Conservation (phyloP, 148 eudicot species). For the Polygonum aviculare region DNA sequence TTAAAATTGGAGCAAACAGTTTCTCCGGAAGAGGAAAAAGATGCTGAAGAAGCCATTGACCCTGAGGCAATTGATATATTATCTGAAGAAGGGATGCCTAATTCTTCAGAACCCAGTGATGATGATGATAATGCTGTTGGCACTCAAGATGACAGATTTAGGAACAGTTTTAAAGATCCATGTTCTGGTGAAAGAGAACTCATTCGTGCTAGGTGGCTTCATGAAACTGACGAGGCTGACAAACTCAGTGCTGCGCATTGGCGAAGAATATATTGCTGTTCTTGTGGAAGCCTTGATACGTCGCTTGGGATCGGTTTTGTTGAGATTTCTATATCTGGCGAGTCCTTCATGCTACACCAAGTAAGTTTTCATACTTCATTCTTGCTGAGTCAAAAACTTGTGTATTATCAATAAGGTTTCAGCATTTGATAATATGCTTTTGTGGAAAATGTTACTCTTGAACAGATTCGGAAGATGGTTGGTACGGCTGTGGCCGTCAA, state of each 20-base stretch:
- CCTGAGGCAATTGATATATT: conserved; percentile 20
- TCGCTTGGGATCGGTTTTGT: conserved; percentile 45
- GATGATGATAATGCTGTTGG: conserved; percentile 8
- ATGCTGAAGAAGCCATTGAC: conserved; percentile 26
- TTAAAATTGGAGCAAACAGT: conserved; percentile 13
- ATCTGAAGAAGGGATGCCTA: conserved; percentile 22
- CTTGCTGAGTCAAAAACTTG: background rate
- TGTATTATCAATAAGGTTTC: background rate
- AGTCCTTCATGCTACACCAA: conserved; percentile 98
- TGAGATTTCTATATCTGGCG: conserved; percentile 81
- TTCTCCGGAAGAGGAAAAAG: conserved; percentile 25
- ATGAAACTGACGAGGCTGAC: conserved; percentile 67
- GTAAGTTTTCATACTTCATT: conserved; percentile 30
- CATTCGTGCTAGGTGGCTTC: conserved; percentile 69
- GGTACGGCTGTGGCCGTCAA: conserved; percentile 89
- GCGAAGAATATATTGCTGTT: conserved; percentile 73
- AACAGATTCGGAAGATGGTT: conserved; percentile 96
- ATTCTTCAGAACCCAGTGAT: conserved; percentile 18
- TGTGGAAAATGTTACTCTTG: background rate
- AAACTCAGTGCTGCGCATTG: conserved; percentile 72
- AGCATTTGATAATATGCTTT: background rate
- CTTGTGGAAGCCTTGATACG: conserved; percentile 64
- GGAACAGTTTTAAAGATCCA: conserved; percentile 15
- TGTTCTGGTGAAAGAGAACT: conserved; percentile 21
- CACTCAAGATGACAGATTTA: conserved; percentile 20